phyloP scores from a whole-genome alignment of 495 filamentous ascomycete genomes.

The Aspergillus nanangensis region DNA sequence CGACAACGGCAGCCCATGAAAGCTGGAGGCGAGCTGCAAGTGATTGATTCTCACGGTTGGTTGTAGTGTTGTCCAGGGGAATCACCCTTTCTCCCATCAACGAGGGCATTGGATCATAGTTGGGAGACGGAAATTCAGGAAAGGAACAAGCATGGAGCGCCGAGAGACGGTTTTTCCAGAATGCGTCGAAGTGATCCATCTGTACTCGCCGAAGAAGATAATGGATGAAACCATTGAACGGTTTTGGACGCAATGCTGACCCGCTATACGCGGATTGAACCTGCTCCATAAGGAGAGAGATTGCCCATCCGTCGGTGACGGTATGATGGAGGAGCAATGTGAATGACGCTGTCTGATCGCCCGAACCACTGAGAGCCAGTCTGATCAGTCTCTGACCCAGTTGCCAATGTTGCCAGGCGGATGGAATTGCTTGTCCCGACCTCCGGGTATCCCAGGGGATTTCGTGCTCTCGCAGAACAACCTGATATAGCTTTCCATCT shows the following conservation, averaged over 20 bases:
- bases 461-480: not conserved
- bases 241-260: not conserved
- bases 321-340: not conserved
- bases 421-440: too few species aligned
- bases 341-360: not conserved
- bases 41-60: too few species aligned
- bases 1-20: conserved; percentile 31
- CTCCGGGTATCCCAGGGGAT: not conserved
- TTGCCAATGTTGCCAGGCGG: not conserved
- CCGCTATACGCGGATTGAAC: not conserved
- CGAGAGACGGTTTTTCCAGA: not conserved
- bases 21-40: conserved; percentile 10
- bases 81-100: not conserved
- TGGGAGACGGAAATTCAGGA: too few species aligned
- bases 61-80: not conserved
- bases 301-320: not conserved
- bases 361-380: not conserved
- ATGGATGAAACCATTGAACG: not conserved
- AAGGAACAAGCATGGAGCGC: not conserved
- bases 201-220: not conserved
- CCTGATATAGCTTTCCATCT: not conserved
- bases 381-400: not conserved
- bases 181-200: not conserved
- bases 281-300: not conserved
- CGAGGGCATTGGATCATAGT: too few species aligned